Evolutionary conservation across 768 basidiomycete genomes (phyloP), one percentile per base, ranked within the genome.

Genomic region (Cystobasidium tubakii): DNA sequence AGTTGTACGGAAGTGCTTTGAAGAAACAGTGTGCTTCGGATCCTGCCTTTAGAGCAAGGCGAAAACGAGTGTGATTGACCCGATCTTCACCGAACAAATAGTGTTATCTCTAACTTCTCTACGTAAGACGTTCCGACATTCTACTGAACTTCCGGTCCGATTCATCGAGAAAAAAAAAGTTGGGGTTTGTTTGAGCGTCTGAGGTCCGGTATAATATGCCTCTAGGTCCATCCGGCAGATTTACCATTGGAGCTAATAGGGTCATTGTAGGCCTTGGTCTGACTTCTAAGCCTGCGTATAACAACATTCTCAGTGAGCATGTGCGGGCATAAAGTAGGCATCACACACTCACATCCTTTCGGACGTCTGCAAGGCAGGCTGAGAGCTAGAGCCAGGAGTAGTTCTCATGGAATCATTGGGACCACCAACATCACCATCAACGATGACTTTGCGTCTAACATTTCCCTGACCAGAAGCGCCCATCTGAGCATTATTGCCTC

Each of bases 321-420:
- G 21, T n/a, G 21, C 4, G 10, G 3, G 21, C 3, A 50, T 19
- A 50, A 39, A 39, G 39, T 15, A 15, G 15, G 6, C 7, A 15
- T 6, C 39, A 15, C 15, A 21, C 27, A 54, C 66, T 69, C 27
- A 69, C 66, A 71, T 71, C 29, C 69, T 60, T 44, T 71, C 69
- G 29, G 36, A 42, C 4, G 31, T 39, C 53, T 71, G 69, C 19
- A 27, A 31, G 15, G 69, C 12, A 44, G 46, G 66, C 42, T 67
- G 66, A 17, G 63, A 36, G 63, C 36, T 36, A 23, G 63, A 42
- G 2, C 63, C 63, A n/a, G 63, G 46, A 12, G 46, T 43, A 46
- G 34, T 65, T n/a, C 63, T 65, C 63, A 44, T 67, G 15, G 46
- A 46, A 31, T 53, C 46, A 60, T 29, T 60, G 13, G 57, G 57